Conservation (phyloP, 345 rosid species). For the Corchorus capsularis region DNA sequence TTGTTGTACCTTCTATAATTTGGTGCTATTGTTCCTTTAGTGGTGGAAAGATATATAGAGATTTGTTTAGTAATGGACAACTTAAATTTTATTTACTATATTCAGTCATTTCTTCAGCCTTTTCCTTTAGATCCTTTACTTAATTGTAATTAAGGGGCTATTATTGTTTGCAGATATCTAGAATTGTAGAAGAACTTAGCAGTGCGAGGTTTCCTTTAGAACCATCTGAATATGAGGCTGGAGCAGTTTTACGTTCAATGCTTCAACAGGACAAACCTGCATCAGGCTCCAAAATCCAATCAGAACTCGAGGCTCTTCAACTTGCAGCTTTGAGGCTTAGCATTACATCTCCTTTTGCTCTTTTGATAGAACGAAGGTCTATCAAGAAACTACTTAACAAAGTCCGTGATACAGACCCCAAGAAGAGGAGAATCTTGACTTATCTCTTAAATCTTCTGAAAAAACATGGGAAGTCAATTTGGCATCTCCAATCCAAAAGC, state of each 20-base stretch:
- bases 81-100: background rate
- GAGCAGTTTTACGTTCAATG: slow-evolving; percentile 28
- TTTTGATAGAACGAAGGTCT: slow-evolving; percentile 38
- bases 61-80: background rate
- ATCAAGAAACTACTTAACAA: slow-evolving; percentile 32
- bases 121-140: background rate
- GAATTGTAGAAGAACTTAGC: slow-evolving; percentile 36
- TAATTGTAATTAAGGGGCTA: background rate
- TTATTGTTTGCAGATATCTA: slow-evolving; percentile 38
- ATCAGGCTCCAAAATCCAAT: slow-evolving; percentile 22
- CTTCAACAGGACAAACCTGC: slow-evolving; percentile 24
- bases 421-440: slow-evolving; percentile 29
- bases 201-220: slow-evolving; percentile 31
- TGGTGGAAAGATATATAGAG: background rate
- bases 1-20: background rate
- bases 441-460: slow-evolving; percentile 37
- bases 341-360: slow-evolving; percentile 34
- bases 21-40: background rate
- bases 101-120: background rate
- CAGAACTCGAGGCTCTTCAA: slow-evolving; percentile 37
- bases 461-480: slow-evolving; percentile 33
- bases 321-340: slow-evolving; percentile 36
- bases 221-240: slow-evolving; percentile 44
- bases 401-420: slow-evolving; percentile 20
- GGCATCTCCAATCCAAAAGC: slow-evolving; percentile 9